Base-by-base conservation (phyloP, 331 rosid genomes). In the Quercus phellos region DNA sequence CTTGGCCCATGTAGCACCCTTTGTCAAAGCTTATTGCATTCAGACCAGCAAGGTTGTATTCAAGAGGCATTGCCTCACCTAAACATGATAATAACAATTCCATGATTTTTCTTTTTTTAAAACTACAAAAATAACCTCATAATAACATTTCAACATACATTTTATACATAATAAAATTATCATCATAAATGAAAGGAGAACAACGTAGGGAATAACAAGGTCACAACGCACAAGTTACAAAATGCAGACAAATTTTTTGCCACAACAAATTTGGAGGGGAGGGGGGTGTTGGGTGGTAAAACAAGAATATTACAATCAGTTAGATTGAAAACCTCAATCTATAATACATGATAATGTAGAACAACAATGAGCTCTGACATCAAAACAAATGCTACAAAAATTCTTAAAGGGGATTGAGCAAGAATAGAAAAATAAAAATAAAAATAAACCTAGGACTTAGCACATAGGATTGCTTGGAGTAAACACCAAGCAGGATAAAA, bases 1-100 rank as follows among this genome's bases (percentile, higher is more conserved):
- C 97, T 76, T 92, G 97, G 56, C 97, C 97, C 11, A 94, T 89
- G 72, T 94, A 92, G 78, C 99, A 94, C 53, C 97, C 99, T 89
- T 94, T 92, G 79, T 94, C 96, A 68, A 94, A 94, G 90, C 97
- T 94, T 78, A 92, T 86, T 75, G 97, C 97, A 69, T 90, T 94
- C 79, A 94, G 91, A 71, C 90, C 97, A 72, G 73, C 99, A 86
- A 94, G 80, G 81, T 92, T 94, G 83, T 92, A 94, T 83, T 94
- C 99, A 3, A 90, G 97, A 5, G 97, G 97, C 64, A 92, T 84
- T 60, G 97, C 94, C 81, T 92, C 97, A 61, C 96, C 97, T 94
- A 81, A 73, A 75, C 63, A 79, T 66, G 60, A 75, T 54, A 73
- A 68, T 7, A 61, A 71, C 63, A 75, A 42, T 64, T 18, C 70